These are phyloP conservation scores for Calocybe indica DNA, from an alignment of 768 basidiomycete species.

Conservation along the genomic window DNA sequence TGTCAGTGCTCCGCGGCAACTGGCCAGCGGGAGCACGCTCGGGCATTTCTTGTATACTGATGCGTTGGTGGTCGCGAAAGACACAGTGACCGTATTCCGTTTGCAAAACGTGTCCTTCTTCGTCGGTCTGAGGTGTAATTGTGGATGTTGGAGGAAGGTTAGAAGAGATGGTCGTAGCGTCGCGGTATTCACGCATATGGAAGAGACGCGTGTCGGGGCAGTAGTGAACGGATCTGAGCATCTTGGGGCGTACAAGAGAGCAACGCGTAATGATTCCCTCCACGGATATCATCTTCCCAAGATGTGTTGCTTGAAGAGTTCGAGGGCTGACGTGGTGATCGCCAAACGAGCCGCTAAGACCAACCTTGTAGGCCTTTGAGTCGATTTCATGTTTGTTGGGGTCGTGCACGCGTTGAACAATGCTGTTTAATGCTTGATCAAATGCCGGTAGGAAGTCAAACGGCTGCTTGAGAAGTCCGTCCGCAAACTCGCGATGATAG, in stretches of 20 bases:
- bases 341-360: slow-evolving; percentile 94
- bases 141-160: slow-evolving; percentile 82
- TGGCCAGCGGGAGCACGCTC: slow-evolving; percentile 97
- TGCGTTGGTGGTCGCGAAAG: slow-evolving; percentile 94
- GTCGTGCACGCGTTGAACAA: slow-evolving; percentile 73
- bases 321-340: slow-evolving; percentile 97
- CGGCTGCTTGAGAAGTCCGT: slow-evolving; percentile 86
- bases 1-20: slow-evolving; percentile 92
- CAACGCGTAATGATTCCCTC: slow-evolving; percentile 99
- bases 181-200: slow-evolving; percentile 87
- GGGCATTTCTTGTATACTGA: slow-evolving; percentile 99
- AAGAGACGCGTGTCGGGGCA: slow-evolving; percentile 83
- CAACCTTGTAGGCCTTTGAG: slow-evolving; percentile 79
- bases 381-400: slow-evolving; percentile 76
- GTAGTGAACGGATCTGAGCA: slow-evolving; percentile 95
- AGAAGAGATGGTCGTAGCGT: slow-evolving; percentile 83
- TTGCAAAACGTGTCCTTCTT: slow-evolving; percentile 79
- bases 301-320: slow-evolving; percentile 79
- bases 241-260: slow-evolving; percentile 96
- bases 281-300: slow-evolving; percentile 94
- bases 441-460: slow-evolving; percentile 84
- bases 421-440: slow-evolving; percentile 72
- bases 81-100: slow-evolving; percentile 91
- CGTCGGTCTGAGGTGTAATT: slow-evolving; percentile 87
- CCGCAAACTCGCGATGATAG: slow-evolving; percentile 81